Conservation (phyloP, 371 early-diverging fungal genomes). For the Mortierella sp. region DNA sequence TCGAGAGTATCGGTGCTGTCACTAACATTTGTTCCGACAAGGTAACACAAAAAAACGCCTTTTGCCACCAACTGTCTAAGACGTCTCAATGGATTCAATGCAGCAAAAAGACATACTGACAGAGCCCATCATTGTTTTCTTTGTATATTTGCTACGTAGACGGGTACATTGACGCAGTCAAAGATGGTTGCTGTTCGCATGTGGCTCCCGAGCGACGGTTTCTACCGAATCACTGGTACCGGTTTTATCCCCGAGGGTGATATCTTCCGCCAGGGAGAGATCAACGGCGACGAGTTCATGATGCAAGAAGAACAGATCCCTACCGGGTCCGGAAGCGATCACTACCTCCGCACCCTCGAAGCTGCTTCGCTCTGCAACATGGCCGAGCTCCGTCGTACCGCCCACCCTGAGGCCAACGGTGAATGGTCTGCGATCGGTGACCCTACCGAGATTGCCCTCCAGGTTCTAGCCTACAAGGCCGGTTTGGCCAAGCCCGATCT, state of each 20-base stretch:
- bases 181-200: constrained; percentile 82
- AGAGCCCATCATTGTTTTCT: not conserved
- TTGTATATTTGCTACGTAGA: constrained; percentile 9
- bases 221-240: constrained; percentile 69
- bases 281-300: not conserved
- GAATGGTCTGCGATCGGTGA: constrained; percentile 84
- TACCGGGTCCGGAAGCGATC: constrained; percentile 27
- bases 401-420: constrained; percentile 61
- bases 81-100: too few relatives aligned
- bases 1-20: constrained; percentile 94
- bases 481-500: constrained; percentile 71
- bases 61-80: too few relatives aligned
- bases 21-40: constrained; percentile 96
- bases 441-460: constrained; percentile 83
- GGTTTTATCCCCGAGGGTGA: constrained; percentile 78
- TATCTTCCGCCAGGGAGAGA: constrained; percentile 56
- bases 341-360: constrained; percentile 59
- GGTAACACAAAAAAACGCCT: not conserved
- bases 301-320: constrained; percentile 25
- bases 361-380: constrained; percentile 81
- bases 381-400: constrained; percentile 67
- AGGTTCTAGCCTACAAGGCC: constrained; percentile 79
- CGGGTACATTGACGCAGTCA: constrained; percentile 69
- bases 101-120: not conserved
- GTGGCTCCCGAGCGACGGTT: constrained; percentile 76